Evolutionary conservation across 805 yeast genomes (phyloP), one percentile per base, ranked within the genome.

Genomic region (Dipodascus albidus): DNA sequence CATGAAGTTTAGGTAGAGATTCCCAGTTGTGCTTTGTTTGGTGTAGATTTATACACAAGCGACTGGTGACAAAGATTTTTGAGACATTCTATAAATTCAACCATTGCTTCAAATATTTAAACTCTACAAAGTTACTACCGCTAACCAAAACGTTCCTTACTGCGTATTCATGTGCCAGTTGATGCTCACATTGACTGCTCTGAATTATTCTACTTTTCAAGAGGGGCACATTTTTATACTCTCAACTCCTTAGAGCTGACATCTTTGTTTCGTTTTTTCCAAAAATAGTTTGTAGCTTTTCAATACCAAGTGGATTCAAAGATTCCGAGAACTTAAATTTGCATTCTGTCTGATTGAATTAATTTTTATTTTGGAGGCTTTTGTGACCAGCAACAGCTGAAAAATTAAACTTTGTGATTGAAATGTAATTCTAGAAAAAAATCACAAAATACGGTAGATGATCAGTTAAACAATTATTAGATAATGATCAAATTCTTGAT

Each of bases 381-480:
- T 11, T 27, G 6, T 27, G 11, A 27, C 33, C 11, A 27, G 33
- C 11, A 15, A 49, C 49, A 33, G 24, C 70, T 54, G 57, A 57
- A 47, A 62, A 59, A 33, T 24, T 62, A 55, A 50, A 23, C 24
- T 27, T 4, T n/a, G 49, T 47, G 31, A n/a, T 23, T 17, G 49
- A 14, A 47, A 47, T 47, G 4, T 15, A n/a, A 47, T 47, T 17
- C 20, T n/a, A 47, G 49, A 17, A 15, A 47, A 3, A 47, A 27
- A 27, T 17, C 15, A 47, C 19, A 17, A 15, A 47, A 11, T 47
- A 47, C 24, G 19, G 2, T 17, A 3, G 31, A 19, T 17, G 17
- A n/a, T 23, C 21, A n/a, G n/a, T n/a, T n/a, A n/a, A n/a, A n/a
- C n/a, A n/a, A n/a, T n/a, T n/a, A n/a, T n/a, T n/a, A n/a, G n/a